Conservation (phyloP, 2,329 filamentous ascomycete species). For the Colletotrichum sp. region DNA sequence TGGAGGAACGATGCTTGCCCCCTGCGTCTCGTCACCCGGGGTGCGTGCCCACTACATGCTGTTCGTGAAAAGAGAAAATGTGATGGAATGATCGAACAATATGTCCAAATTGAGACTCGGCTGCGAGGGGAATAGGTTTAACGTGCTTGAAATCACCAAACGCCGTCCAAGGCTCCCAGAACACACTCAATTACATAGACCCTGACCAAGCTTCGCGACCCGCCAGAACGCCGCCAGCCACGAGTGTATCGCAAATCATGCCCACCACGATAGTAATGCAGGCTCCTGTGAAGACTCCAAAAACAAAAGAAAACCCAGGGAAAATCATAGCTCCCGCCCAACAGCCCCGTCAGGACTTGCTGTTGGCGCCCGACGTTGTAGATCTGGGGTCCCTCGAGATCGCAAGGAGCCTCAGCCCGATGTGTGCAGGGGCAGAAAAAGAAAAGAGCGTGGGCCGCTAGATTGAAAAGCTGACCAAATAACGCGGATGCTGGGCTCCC, state of each 20-base stretch:
- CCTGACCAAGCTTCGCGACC: not conserved
- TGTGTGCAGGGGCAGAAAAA: conserved; percentile 1
- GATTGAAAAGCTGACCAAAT: conserved; percentile 2
- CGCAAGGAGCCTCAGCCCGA: conserved; percentile 1
- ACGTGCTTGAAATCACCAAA: not conserved
- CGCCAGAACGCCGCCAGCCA: conserved; percentile 2
- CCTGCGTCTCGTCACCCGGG: not conserved
- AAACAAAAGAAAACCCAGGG: not conserved
- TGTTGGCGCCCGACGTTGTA: conserved; percentile 4
- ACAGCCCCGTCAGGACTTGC: not conserved
- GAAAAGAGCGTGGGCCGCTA: conserved; percentile 10
- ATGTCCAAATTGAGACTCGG: not conserved
- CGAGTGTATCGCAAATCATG: not conserved
- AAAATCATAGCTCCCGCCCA: not conserved
- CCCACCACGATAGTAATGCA: not conserved
- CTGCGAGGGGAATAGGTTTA: not conserved
- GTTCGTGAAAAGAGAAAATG: not conserved
- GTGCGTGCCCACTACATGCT: not conserved
- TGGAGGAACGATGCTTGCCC: not conserved
- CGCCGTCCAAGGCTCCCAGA: not conserved
- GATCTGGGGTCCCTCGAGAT: conserved; percentile 1
- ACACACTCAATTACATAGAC: not conserved
- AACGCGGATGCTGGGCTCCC: not conserved
- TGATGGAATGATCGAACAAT: not conserved
- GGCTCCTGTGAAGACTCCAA: not conserved